Percentiles rank a stretch among this genome's conserved stretches.
These are phyloP conservation scores for Nicotiana obtusifolia DNA, from an alignment of 257 asterid species.

Conservation along the genomic window DNA sequence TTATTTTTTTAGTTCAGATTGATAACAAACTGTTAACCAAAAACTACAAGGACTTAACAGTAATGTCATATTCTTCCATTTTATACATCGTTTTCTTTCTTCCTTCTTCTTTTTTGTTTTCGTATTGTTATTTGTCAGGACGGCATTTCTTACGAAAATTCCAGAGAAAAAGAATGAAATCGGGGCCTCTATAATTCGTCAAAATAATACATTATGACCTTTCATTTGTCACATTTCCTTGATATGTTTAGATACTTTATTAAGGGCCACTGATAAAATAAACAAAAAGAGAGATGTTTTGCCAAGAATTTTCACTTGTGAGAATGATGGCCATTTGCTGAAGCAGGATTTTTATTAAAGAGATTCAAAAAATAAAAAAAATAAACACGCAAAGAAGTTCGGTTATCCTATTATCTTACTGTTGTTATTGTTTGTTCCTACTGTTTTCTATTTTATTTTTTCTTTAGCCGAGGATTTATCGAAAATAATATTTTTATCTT, in stretches of 20 bases:
- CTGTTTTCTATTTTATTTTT: too few species aligned
- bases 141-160: not conserved
- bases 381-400: too few species aligned
- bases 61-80: not conserved
- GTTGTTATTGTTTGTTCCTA: too few species aligned
- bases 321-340: not conserved
- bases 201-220: not conserved
- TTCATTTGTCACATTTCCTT: not conserved
- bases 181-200: not conserved
- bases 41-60: not conserved
- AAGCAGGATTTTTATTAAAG: too few species aligned
- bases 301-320: not conserved
- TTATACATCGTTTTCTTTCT: not conserved
- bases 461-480: too few species aligned
- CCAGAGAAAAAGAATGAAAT: not conserved
- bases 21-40: not conserved
- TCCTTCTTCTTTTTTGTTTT: not conserved
- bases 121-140: not conserved
- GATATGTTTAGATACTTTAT: not conserved
- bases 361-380: too few species aligned
- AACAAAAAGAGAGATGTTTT: not conserved
- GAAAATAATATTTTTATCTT: too few species aligned
- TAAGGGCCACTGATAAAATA: not conserved
- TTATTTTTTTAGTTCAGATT: too few species aligned
- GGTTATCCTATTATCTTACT: too few species aligned